A percentile compares a stretch with the other conserved stretches of the same genome.
Conservation (phyloP, 2,329 filamentous ascomycete species). For the Aspergillus fijiensis region DNA sequence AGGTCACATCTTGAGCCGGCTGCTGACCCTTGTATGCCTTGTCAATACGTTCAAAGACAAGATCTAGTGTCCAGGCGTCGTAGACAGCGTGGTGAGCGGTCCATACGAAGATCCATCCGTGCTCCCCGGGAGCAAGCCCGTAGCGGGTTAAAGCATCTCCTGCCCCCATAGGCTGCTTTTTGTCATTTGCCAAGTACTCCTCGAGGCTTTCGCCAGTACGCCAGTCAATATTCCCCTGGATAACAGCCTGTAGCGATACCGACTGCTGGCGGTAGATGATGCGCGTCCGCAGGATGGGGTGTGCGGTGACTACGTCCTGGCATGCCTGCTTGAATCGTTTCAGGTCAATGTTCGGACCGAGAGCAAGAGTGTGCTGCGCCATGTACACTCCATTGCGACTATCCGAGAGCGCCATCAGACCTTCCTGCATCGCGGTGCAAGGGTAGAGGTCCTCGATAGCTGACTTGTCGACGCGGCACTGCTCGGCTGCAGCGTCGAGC, state of each 20-base stretch:
- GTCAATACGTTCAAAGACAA: conserved; percentile 9
- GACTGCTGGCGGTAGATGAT: conserved; percentile 28
- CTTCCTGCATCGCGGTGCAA: conserved; percentile 28
- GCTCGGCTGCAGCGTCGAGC: conserved; percentile 8
- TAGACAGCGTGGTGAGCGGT: conserved; percentile 14
- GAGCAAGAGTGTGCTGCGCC: conserved; percentile 35
- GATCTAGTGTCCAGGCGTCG: conserved; percentile 11
- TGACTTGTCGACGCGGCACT: conserved; percentile 20
- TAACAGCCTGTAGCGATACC: conserved; percentile 27
- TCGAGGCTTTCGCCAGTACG: conserved; percentile 9
- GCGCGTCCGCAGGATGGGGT: conserved; percentile 45
- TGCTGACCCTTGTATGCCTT: conserved; percentile 1
- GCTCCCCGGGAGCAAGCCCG: conserved; percentile 1
- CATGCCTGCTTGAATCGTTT: conserved; percentile 40
- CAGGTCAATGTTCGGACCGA: conserved; percentile 31
- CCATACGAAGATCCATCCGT: conserved; percentile 8
- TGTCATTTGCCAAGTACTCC: background rate
- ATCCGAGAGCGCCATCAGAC: conserved; percentile 25
- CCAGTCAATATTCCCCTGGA: conserved; percentile 25
- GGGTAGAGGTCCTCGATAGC: conserved; percentile 33
- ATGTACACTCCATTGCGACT: conserved; percentile 41
- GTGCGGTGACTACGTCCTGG: conserved; percentile 33
- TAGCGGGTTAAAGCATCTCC: conserved; percentile 6
- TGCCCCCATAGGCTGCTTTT: conserved; percentile 1
- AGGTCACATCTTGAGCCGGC: background rate